Evolutionary conservation across 1,284 basidiomycete genomes (phyloP).

Genomic region (Cutaneotrichosporon daszewskae): DNA sequence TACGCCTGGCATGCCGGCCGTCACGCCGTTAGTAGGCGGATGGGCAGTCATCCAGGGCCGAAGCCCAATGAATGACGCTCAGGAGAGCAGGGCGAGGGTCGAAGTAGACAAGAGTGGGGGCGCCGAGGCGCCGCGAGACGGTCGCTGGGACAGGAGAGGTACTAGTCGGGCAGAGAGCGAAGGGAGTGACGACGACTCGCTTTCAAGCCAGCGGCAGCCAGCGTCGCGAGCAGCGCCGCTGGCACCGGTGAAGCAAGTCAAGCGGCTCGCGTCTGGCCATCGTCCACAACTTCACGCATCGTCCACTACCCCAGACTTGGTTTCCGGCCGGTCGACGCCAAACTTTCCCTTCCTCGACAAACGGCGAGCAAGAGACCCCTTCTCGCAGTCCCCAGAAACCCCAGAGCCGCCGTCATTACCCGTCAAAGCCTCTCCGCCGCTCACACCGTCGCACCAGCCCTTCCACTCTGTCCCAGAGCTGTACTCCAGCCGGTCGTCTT

Average conservation of each 20-base stretch:
- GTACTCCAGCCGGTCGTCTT: conserved; percentile 47
- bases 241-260: too few species aligned
- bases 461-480: conserved; percentile 56
- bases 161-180: conserved; percentile 24
- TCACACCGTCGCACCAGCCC: conserved; percentile 45
- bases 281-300: too few species aligned
- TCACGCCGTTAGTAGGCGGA: conserved; percentile 68
- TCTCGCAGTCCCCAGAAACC: conserved; percentile 23
- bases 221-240: too few species aligned
- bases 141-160: conserved; percentile 4
- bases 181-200: conserved; percentile 50
- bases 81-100: conserved; percentile 33
- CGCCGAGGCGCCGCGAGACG: conserved; percentile 32
- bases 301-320: too few species aligned
- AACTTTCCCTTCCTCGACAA: too few species aligned
- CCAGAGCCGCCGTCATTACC: neutral
- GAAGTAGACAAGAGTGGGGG: conserved; percentile 41
- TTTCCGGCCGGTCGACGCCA: too few species aligned
- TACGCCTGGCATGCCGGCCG: conserved; percentile 65
- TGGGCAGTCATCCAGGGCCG: conserved; percentile 82
- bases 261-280: too few species aligned
- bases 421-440: neutral
- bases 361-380: conserved; percentile 31
- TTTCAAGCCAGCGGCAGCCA: too few species aligned
- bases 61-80: conserved; percentile 48